Conservation (phyloP, 176 grass and related monocot genomes). For the Panicum miliaceum region DNA sequence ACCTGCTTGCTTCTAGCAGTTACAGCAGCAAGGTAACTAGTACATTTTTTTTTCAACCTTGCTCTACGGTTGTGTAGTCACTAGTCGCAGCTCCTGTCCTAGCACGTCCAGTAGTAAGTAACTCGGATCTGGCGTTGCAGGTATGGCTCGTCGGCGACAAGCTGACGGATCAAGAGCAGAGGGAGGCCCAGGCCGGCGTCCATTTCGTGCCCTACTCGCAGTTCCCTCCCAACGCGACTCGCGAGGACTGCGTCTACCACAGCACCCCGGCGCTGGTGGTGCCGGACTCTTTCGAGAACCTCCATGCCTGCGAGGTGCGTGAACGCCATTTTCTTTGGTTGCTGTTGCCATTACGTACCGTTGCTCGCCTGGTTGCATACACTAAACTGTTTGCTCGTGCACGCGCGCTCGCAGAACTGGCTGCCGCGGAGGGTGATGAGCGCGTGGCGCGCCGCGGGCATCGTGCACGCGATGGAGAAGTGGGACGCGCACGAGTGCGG, state of each 20-base stretch:
- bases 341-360: too few relatives aligned
- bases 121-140: slow-evolving; percentile 2
- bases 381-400: too few relatives aligned
- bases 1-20: slow-evolving; percentile 33
- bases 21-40: slow-evolving; percentile 51
- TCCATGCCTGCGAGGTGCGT: slow-evolving; percentile 61
- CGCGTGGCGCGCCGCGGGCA: slow-evolving; percentile 79
- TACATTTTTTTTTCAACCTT: background rate
- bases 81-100: too few relatives aligned
- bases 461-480: slow-evolving; percentile 76
- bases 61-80: background rate
- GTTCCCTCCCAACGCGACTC: slow-evolving; percentile 49
- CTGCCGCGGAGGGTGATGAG: slow-evolving; percentile 90
- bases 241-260: slow-evolving; percentile 64
- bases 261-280: slow-evolving; percentile 66
- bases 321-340: too few relatives aligned
- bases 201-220: slow-evolving; percentile 74
- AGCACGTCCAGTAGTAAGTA: background rate
- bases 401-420: slow-evolving; percentile 58
- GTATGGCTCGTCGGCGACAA: slow-evolving; percentile 66
- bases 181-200: slow-evolving; percentile 45
- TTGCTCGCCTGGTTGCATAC: too few relatives aligned
- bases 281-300: slow-evolving; percentile 63
- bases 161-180: slow-evolving; percentile 59
- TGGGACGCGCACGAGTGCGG: slow-evolving; percentile 81